Conservation (phyloP, 352 stramenopile species). For the Globisporangium megalacanthum region DNA sequence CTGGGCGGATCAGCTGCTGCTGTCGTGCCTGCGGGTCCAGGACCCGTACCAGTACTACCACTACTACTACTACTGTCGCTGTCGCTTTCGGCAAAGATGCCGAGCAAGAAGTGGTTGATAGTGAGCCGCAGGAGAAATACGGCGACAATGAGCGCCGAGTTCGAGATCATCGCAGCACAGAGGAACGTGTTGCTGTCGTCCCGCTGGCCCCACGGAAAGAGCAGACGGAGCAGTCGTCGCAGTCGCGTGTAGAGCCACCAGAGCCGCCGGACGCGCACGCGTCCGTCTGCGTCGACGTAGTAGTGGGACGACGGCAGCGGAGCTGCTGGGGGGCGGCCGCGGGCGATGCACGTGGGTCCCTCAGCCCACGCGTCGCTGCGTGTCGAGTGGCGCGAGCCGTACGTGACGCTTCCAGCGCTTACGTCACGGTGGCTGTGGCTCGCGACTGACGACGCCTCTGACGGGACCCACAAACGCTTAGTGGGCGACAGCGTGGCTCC, state of each 20-base stretch:
- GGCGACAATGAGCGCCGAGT: constrained; percentile 61
- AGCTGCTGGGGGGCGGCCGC: background rate
- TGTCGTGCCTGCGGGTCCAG: constrained; percentile 8
- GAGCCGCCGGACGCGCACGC: constrained; percentile 37
- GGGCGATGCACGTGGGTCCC: background rate
- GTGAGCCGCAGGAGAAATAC: constrained; percentile 45
- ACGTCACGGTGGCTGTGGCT: constrained; percentile 16
- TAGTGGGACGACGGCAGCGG: constrained; percentile 52
- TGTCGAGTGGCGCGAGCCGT: constrained; percentile 19
- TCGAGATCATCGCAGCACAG: constrained; percentile 64
- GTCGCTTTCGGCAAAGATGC: constrained; percentile 26
- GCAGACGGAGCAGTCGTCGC: constrained; percentile 31
- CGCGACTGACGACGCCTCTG: constrained; percentile 11
- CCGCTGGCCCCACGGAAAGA: constrained; percentile 55
- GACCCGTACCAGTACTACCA: no score
- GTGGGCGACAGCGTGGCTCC: no score
- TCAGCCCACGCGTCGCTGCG: constrained; percentile 5
- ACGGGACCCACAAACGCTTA: constrained; percentile 14
- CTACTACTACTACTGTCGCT: no score
- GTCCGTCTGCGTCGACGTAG: constrained; percentile 49
- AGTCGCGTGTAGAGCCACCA: constrained; percentile 60
- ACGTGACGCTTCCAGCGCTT: constrained; percentile 11
- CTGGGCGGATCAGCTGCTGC: background rate
- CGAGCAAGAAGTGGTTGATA: constrained; percentile 40
- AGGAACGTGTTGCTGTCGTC: constrained; percentile 83